Conservation (phyloP, 2,329 filamentous ascomycete genomes). For the Aspergillus arachidicola region DNA sequence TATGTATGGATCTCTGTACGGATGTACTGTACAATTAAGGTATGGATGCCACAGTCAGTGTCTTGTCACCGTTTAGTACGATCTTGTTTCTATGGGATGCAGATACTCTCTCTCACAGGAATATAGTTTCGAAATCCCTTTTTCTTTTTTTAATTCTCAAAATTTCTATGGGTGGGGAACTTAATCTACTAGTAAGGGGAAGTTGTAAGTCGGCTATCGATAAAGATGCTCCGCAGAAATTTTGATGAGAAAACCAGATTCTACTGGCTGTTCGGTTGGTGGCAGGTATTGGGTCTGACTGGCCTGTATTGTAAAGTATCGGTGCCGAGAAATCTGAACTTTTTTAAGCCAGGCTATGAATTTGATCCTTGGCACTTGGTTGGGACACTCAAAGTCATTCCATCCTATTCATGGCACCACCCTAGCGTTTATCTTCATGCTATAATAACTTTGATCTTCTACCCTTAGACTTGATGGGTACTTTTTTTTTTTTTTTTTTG, state of each 20-base stretch:
- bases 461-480: background rate
- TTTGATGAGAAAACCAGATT: background rate
- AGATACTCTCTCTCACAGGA: background rate
- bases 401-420: conserved; percentile 2
- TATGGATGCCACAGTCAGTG: background rate
- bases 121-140: background rate
- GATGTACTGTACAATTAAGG: background rate
- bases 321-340: background rate
- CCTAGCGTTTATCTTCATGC: background rate
- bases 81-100: background rate
- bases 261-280: background rate
- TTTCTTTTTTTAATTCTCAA: background rate
- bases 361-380: background rate
- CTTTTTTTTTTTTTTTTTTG: background rate
- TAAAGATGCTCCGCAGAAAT: background rate
- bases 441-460: background rate
- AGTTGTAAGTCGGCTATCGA: background rate
- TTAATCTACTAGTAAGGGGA: conserved; percentile 5
- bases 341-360: background rate
- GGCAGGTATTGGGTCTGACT: background rate
- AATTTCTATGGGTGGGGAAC: conserved; percentile 1
- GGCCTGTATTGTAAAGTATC: background rate
- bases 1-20: background rate
- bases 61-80: background rate
- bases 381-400: background rate